These are phyloP conservation scores for Clavispora asparagi DNA, from an alignment of 805 yeast species.

Conservation along the genomic window DNA sequence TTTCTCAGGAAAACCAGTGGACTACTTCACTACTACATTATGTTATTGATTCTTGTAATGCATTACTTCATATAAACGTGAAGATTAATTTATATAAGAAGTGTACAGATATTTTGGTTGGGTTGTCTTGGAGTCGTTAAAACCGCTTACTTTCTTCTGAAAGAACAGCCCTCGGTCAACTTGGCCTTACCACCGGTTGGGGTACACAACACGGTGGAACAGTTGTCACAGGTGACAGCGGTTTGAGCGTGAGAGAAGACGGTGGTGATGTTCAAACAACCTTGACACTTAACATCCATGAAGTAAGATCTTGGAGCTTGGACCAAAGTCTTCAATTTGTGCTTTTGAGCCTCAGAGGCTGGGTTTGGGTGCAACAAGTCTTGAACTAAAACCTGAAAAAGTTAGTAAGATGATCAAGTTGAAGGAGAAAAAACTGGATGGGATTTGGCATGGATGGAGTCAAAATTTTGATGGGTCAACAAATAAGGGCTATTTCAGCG, in stretches of 20 bases:
- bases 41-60: not conserved
- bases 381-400: constrained; percentile 34
- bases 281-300: constrained; percentile 40
- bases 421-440: not conserved
- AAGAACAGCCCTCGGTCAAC: constrained; percentile 39
- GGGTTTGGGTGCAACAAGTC: constrained; percentile 39
- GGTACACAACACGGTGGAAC: constrained; percentile 36
- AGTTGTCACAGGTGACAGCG: constrained; percentile 38
- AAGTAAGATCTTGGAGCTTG: constrained; percentile 39
- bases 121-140: not conserved
- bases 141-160: constrained; percentile 32
- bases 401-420: constrained; percentile 9
- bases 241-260: constrained; percentile 40
- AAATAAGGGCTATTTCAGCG: not conserved
- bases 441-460: not conserved
- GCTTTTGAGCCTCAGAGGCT: constrained; percentile 33
- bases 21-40: no score
- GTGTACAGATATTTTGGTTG: constrained; percentile 1
- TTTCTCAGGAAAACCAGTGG: no score
- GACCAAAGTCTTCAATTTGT: constrained; percentile 37
- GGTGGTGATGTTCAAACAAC: constrained; percentile 38
- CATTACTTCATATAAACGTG: constrained; percentile 3
- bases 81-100: constrained; percentile 2
- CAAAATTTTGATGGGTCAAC: not conserved
- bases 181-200: constrained; percentile 42